A percentile compares a stretch with the other conserved stretches of the same genome.
These are phyloP conservation scores for Candida buenavistaensis DNA, from an alignment of 1,139 yeast species.

Conservation along the genomic window DNA sequence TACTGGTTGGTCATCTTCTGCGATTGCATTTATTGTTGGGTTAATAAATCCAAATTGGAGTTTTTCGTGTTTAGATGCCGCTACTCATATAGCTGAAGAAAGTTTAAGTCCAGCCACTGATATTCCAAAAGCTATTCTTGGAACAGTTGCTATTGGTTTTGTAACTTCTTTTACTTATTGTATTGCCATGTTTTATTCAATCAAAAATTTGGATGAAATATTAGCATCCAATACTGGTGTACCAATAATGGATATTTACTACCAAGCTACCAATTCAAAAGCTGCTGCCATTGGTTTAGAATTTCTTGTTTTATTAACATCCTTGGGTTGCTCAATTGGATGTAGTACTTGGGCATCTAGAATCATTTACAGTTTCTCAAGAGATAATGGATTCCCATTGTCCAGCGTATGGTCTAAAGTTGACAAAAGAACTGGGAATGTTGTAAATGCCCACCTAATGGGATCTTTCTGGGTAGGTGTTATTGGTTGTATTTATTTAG, in stretches of 20 bases:
- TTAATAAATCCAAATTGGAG: conserved; percentile 70
- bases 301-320: conserved; percentile 56
- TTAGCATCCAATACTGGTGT: conserved; percentile 53
- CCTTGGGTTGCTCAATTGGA: conserved; percentile 68
- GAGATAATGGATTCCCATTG: conserved; percentile 54
- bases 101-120: conserved; percentile 57
- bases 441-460: conserved; percentile 38
- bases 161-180: conserved; percentile 59
- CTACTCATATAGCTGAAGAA: conserved; percentile 72
- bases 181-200: conserved; percentile 63
- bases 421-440: conserved; percentile 31
- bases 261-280: conserved; percentile 55
- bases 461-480: conserved; percentile 36
- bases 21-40: conserved; percentile 65
- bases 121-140: conserved; percentile 62
- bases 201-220: conserved; percentile 49
- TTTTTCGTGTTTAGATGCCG: conserved; percentile 67
- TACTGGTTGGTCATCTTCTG: conserved; percentile 65
- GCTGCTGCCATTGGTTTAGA: conserved; percentile 64
- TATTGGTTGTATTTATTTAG: conserved; percentile 43
- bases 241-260: conserved; percentile 61
- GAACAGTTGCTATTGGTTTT: conserved; percentile 68
- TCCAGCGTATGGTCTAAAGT: conserved; percentile 35
- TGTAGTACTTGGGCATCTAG: conserved; percentile 79
- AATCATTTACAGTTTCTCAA: conserved; percentile 74